A percentile compares a stretch with the other conserved stretches of the same genome.
These are phyloP conservation scores for Turnera subulata DNA, from an alignment of 345 rosid species.

Conservation along the genomic window DNA sequence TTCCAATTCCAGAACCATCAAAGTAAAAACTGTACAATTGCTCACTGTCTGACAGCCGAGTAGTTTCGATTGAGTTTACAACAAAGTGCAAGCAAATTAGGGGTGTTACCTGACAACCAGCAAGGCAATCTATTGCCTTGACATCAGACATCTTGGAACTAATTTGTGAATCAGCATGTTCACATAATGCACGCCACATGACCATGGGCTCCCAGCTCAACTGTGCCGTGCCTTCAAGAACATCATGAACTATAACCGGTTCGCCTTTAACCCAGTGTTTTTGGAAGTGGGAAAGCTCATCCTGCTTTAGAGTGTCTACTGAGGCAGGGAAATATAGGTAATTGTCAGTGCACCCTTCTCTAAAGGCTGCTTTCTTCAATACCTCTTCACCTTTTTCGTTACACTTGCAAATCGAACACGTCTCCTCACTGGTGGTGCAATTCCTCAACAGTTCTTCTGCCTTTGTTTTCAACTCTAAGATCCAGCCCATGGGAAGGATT, in stretches of 20 bases:
- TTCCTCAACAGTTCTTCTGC: conserved; percentile 31
- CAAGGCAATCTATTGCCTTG: conserved; percentile 75
- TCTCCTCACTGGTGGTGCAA: conserved; percentile 16
- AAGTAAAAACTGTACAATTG: too few species aligned
- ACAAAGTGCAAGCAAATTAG: not conserved
- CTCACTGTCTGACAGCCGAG: too few species aligned
- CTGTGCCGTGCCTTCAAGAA: conserved; percentile 49
- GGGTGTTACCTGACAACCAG: conserved; percentile 60
- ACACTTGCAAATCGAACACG: conserved; percentile 11
- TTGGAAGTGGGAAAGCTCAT: conserved; percentile 49
- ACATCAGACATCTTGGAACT: conserved; percentile 56
- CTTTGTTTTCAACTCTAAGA: conserved; percentile 42
- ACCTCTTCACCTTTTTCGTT: conserved; percentile 17
- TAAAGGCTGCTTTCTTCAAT: conserved; percentile 49
- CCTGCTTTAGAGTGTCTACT: conserved; percentile 31
- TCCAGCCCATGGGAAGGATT: conserved; percentile 46
- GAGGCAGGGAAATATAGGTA: conserved; percentile 54
- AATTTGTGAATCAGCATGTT: conserved; percentile 34
- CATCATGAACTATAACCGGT: conserved; percentile 63
- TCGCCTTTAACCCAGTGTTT: conserved; percentile 78
- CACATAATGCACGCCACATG: conserved; percentile 87
- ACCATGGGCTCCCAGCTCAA: conserved; percentile 99
- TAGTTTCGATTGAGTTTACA: too few species aligned
- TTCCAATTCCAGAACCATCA: too few species aligned
- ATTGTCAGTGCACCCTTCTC: conserved; percentile 55